phyloP scores from a whole-genome alignment of 225 moss, liverwort and hornwort genomes.

The Physcomitrellopsis africana region DNA sequence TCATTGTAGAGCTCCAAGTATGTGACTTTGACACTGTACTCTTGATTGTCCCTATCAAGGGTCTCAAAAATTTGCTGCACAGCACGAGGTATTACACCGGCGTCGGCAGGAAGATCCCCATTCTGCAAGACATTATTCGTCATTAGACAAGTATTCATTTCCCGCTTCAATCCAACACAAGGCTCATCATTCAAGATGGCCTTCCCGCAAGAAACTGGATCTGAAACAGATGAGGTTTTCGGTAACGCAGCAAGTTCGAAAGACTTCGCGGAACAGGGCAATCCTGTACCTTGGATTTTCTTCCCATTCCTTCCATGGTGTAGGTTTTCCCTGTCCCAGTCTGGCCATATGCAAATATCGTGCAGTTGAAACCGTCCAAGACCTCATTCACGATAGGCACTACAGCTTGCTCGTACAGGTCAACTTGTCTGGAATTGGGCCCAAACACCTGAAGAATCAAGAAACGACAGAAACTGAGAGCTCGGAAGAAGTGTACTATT shows the following conservation, averaged over 20 bases:
- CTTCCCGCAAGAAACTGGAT: too few relatives aligned
- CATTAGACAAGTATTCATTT: neutral
- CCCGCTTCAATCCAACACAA: too few relatives aligned
- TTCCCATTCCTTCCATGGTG: slow-evolving; percentile 70
- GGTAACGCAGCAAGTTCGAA: too few relatives aligned
- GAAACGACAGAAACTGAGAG: too few relatives aligned
- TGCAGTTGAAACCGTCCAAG: slow-evolving; percentile 78
- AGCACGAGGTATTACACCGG: slow-evolving; percentile 71
- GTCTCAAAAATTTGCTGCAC: slow-evolving; percentile 79
- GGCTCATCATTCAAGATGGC: too few relatives aligned
- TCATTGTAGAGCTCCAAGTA: slow-evolving; percentile 76
- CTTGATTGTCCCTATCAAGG: slow-evolving; percentile 67
- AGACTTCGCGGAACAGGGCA: too few relatives aligned
- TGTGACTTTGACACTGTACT: slow-evolving; percentile 77
- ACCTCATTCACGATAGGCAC: slow-evolving; percentile 77
- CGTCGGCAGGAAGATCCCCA: slow-evolving; percentile 62
- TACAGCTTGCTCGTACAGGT: slow-evolving; percentile 62
- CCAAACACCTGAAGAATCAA: too few relatives aligned
- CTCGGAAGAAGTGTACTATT: too few relatives aligned
- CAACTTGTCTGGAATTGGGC: too few relatives aligned
- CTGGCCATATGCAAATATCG: slow-evolving; percentile 75
- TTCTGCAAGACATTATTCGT: slow-evolving; percentile 22
- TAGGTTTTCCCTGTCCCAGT: slow-evolving; percentile 75
- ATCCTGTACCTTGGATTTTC: slow-evolving; percentile 53
- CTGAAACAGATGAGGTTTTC: too few relatives aligned